Evolutionary conservation across 2,329 filamentous ascomycete species (phyloP), one percentile per base, ranked within the genome.

Genomic region (Endoconidiophora laricicola): DNA sequence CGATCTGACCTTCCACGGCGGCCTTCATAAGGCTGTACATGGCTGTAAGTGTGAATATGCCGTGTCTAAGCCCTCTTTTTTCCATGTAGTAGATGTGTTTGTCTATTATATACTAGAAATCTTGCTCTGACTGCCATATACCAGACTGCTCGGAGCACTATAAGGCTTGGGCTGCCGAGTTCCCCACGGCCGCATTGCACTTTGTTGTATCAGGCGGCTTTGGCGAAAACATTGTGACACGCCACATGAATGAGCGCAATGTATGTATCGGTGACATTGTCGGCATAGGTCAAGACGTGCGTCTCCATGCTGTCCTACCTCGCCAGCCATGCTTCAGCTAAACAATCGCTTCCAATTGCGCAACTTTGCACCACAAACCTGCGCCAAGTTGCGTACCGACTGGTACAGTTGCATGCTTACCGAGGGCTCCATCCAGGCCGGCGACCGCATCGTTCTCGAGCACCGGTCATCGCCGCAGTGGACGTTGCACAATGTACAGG

Each of bases 261-360:
- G 64, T 81, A 1, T 81, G 78, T 60, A 78, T 83, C 47, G 78
- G 79, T 20, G 79, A 83, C 56, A 63, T 75, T 12, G 64, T 78
- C 16, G 63, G 68, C 0, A 67, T 81, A 6, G 69, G 71, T 0
- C 62, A 66, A 43, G 64, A 67, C 2, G 66, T 76, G 0, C 52
- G 76, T 2, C 65, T 81, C 0, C 73, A 81, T 56, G 72, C 81
- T 22, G 73, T 70, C 54, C 63, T 80, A 22, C 78, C 78, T 0
- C 69, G 79, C 14, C 72, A 77, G 55, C 79, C 79, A 7, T 82
- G 79, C 63, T 82, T 74, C 64, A 83, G 58, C 68, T 83, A 6
- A 83, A 82, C 58, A 78, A 81, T 56, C 74, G 78, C 1, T 83
- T 83, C 60, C 68, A 72, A 33, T 63, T 79, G 7, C 75, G 74